Percentiles rank a stretch among this genome's conserved stretches.
These are phyloP conservation scores for Chloroidium sp. DNA, from an alignment of 163 green algal genomes.

Conservation along the genomic window DNA sequence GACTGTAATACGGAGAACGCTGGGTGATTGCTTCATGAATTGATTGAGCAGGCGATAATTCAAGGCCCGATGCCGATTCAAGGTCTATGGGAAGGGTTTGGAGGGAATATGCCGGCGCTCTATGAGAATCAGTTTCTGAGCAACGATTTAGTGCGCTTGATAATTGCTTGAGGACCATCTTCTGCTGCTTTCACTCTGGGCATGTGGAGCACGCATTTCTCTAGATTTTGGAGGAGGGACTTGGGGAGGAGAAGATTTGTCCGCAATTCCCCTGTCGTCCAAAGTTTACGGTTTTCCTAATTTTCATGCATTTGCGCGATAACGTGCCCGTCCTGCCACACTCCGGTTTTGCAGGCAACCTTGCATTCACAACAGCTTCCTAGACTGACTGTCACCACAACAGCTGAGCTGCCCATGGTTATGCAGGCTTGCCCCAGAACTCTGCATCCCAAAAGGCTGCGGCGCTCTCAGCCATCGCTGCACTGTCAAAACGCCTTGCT, in stretches of 20 bases:
- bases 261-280: too few relatives aligned
- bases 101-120: neutral
- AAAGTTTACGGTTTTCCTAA: neutral
- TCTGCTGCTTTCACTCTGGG: too few relatives aligned
- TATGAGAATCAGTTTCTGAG: too few relatives aligned
- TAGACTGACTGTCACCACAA: neutral
- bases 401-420: neutral
- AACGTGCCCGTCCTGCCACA: neutral
- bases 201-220: too few relatives aligned
- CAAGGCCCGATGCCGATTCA: neutral
- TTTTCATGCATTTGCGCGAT: neutral
- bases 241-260: too few relatives aligned
- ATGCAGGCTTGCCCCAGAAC: slow-evolving; percentile 16
- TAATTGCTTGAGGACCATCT: too few relatives aligned
- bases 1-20: neutral
- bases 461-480: slow-evolving; percentile 29
- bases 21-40: too few relatives aligned
- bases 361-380: neutral
- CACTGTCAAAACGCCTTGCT: slow-evolving; percentile 22
- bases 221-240: too few relatives aligned
- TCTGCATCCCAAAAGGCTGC: slow-evolving; percentile 31
- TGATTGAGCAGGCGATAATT: too few relatives aligned
- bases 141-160: too few relatives aligned
- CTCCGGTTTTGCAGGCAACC: neutral
- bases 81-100: neutral